Evolutionary conservation across 208 protist genomes (phyloP).

Genomic region (Trypanosoma theileri): DNA sequence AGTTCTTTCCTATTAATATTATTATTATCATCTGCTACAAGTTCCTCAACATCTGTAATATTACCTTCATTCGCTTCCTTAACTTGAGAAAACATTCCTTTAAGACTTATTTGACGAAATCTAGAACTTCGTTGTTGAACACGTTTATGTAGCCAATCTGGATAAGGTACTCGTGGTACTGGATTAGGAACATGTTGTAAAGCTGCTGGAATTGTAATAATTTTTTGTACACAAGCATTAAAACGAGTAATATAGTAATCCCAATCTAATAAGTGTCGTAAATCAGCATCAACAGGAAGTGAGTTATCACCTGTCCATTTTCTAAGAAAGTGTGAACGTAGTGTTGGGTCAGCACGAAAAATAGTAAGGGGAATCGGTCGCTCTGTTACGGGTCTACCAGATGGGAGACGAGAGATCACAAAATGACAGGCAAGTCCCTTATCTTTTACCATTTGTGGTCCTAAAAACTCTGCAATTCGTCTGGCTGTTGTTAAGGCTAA

Average conservation of each 20-base stretch:
- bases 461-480: conserved; percentile 98
- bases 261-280: conserved; percentile 98
- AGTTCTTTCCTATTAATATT: not conserved
- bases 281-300: conserved; percentile 59
- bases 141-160: conserved; percentile 97
- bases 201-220: conserved; percentile 99
- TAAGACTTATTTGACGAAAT: conserved; percentile 71
- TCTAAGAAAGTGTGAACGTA: conserved; percentile 91
- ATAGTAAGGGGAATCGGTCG: conserved; percentile 97
- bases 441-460: conserved; percentile 97
- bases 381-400: conserved; percentile 95
- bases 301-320: conserved; percentile 94
- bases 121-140: conserved; percentile 82
- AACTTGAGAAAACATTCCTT: conserved; percentile 56
- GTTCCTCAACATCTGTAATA: conserved; percentile 57
- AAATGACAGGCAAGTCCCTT: conserved; percentile 97
- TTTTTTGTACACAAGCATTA: conserved; percentile 97
- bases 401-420: conserved; percentile 97
- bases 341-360: conserved; percentile 93
- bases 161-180: conserved; percentile 96
- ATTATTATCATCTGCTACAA: conserved; percentile 19
- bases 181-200: conserved; percentile 97
- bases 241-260: conserved; percentile 99
- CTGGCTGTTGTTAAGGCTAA: conserved; percentile 97
- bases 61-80: conserved; percentile 5